phyloP scores from a whole-genome alignment of 139 green algal species.

The Haematococcus sp. region DNA sequence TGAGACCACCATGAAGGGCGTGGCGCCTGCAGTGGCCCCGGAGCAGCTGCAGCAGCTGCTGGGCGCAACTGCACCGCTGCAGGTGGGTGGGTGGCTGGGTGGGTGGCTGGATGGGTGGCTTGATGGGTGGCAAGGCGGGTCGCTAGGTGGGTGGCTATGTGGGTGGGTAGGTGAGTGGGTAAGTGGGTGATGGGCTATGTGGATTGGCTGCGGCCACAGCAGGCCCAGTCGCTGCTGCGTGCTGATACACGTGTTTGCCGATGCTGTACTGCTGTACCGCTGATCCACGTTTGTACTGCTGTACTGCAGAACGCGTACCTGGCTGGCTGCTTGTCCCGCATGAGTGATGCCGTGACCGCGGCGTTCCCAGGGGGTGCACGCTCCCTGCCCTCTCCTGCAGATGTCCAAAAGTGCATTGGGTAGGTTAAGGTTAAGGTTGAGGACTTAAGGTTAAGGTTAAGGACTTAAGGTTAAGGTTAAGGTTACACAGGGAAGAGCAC shows the following conservation, averaged over 20 bases:
- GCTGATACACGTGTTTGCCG: too few species aligned
- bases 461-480: too few species aligned
- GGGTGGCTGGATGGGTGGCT: background rate
- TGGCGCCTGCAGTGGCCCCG: slow-evolving; percentile 37
- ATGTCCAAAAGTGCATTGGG: slow-evolving; percentile 80
- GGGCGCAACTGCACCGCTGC: slow-evolving; percentile 23
- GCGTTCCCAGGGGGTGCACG: slow-evolving; percentile 69
- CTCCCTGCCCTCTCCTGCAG: slow-evolving; percentile 61
- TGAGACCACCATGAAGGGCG: slow-evolving; percentile 70
- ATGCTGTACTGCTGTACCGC: background rate
- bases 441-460: background rate
- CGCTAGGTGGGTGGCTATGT: too few species aligned
- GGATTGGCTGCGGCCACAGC: too few species aligned
- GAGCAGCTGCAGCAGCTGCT: slow-evolving; percentile 64
- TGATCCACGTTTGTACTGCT: slow-evolving; percentile 1
- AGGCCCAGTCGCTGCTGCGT: too few species aligned
- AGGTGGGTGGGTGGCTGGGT: background rate
- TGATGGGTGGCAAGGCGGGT: too few species aligned
- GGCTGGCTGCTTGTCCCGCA: slow-evolving; percentile 51
- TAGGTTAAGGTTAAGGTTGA: slow-evolving; percentile 18
- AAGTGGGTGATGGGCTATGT: too few species aligned
- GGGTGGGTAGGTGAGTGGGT: too few species aligned
- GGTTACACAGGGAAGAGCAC: too few species aligned
- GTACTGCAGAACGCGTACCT: slow-evolving; percentile 82
- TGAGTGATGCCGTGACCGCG: slow-evolving; percentile 68